phyloP scores from a whole-genome alignment of 352 stramenopile species.

The Thraustochytrium sp. region DNA sequence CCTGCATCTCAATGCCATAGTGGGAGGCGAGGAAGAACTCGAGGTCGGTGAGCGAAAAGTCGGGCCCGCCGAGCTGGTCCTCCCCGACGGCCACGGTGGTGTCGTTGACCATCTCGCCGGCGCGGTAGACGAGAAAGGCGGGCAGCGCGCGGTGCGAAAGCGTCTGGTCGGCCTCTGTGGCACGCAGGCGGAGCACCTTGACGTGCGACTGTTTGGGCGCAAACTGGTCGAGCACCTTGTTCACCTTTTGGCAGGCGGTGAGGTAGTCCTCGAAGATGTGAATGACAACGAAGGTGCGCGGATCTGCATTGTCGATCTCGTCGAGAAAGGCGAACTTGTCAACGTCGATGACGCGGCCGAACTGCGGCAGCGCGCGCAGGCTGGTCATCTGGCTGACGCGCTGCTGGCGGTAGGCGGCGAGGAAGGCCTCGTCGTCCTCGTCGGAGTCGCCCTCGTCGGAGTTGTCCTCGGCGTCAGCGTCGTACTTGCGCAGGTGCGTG shows the following conservation, averaged over 20 bases:
- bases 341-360: conserved; percentile 27
- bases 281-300: conserved; percentile 33
- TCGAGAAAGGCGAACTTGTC: conserved; percentile 38
- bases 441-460: conserved; percentile 14
- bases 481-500: conserved; percentile 10
- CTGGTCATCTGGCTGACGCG: conserved; percentile 3
- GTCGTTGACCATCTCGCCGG: conserved; percentile 34
- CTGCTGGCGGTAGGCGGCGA: neutral
- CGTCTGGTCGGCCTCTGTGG: conserved; percentile 35
- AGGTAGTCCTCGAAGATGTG: conserved; percentile 46
- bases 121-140: conserved; percentile 36
- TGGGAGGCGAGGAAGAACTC: conserved; percentile 19
- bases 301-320: conserved; percentile 38
- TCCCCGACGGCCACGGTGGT: neutral
- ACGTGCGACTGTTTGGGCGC: conserved; percentile 22
- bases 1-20: neutral
- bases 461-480: conserved; percentile 34
- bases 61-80: conserved; percentile 3
- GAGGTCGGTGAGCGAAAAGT: conserved; percentile 1
- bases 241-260: conserved; percentile 28
- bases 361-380: neutral
- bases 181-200: conserved; percentile 38
- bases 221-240: conserved; percentile 28
- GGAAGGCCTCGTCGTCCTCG: conserved; percentile 22
- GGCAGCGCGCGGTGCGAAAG: conserved; percentile 37